Evolutionary conservation across 139 green algal species (phyloP), one percentile per base, ranked within the genome.

Genomic region (Zygnema cylindricum): DNA sequence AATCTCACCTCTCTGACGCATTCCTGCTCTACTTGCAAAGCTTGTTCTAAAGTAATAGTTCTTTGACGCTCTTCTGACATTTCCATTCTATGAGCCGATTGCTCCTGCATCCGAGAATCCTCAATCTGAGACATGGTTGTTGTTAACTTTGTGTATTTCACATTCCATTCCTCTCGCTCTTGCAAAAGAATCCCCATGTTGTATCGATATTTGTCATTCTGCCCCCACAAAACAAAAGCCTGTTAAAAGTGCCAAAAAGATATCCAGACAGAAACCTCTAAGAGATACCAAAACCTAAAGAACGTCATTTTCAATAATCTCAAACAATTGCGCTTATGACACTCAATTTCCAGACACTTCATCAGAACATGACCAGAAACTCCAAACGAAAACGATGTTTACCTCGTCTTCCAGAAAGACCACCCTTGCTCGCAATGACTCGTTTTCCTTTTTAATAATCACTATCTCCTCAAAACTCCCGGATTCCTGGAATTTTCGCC

Each of bases 101-200:
- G 16, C 71, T 87, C 82, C 16, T 83, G 82, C 82, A 69, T 33
- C 82, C 36, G 42, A 40, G 43, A 54, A 33, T 84, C 82, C 71
- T 87, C 82, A n/a, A 55, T 55, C n/a, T 81, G 32, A 32, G 30
- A n/a, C 30, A 87, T 16, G 2, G 82, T 71, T 2, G 82, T 55
- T n/a, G n/a, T 43, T 33, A 55, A 69, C 21, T 82, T 43, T 33
- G 82, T 55, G 42, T 82, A 81, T 71, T 87, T 85, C 7, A 33
- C 21, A 7, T n/a, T 25, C 82, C 82, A 87, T 22, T 87, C 77
- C 22, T 85, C 32, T 23, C 54, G 82, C 30, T 87, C 82, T 38
- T 57, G 76, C 82, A 87, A 71, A 3, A 87, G 63, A 39, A 87
- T 40, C 36, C 42, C 82, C 55, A 87, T 81, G 82, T 87, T 87